Evolutionary conservation across 2,329 filamentous ascomycete genomes (phyloP).

Genomic region (Periconia digitata): DNA sequence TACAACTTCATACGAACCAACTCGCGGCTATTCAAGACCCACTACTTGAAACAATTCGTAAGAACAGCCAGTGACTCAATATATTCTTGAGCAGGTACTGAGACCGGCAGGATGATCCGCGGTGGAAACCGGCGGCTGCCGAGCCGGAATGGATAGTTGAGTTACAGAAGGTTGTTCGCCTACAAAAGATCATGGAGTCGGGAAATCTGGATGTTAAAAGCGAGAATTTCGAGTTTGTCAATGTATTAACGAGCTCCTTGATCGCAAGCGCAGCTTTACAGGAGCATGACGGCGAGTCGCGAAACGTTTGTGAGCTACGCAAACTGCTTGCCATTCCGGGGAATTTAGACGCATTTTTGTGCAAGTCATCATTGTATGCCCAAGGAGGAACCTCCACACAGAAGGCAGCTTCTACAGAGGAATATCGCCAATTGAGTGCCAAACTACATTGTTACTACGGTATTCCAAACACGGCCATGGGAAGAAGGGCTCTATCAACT

Average conservation of each 20-base stretch:
- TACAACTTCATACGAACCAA: conserved; percentile 61
- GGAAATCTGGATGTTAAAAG: conserved; percentile 44
- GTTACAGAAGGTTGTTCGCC: conserved; percentile 32
- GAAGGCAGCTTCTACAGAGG: conserved; percentile 41
- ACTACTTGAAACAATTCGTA: conserved; percentile 63
- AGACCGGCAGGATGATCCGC: conserved; percentile 44
- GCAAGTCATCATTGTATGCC: conserved; percentile 60
- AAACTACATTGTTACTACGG: conserved; percentile 72
- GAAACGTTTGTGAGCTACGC: conserved; percentile 45
- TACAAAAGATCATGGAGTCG: conserved; percentile 50
- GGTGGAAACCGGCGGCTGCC: conserved; percentile 21
- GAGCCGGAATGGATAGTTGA: conserved; percentile 36
- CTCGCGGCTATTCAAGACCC: conserved; percentile 59
- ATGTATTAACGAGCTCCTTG: conserved; percentile 45
- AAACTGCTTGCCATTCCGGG: conserved; percentile 46
- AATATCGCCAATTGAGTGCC: conserved; percentile 64
- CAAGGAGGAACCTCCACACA: conserved; percentile 53
- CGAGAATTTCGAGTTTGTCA: conserved; percentile 35
- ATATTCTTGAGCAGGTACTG: conserved; percentile 6
- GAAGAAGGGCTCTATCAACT: conserved; percentile 34
- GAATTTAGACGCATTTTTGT: conserved; percentile 63
- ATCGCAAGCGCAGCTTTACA: conserved; percentile 39
- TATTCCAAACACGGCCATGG: conserved; percentile 52
- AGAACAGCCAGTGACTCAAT: conserved; percentile 13
- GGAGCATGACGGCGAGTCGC: conserved; percentile 48